These are phyloP conservation scores for Xylariaceae sp. DNA, from an alignment of 2,329 filamentous ascomycete genomes.

Conservation along the genomic window DNA sequence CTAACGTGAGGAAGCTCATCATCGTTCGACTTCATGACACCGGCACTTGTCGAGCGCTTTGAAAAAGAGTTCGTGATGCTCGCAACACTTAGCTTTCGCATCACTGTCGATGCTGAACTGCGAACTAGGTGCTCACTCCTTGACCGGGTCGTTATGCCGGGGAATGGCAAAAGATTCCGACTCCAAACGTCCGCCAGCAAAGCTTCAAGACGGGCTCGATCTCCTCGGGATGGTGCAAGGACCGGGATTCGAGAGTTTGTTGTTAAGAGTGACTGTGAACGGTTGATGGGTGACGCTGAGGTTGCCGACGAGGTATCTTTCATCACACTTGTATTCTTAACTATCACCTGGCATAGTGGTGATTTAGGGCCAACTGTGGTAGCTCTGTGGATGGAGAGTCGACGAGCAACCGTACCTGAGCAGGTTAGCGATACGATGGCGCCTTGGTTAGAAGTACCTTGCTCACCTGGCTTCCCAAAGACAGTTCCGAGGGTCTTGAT, in stretches of 20 bases:
- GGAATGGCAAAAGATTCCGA: slow-evolving; percentile 76
- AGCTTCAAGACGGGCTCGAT: slow-evolving; percentile 76
- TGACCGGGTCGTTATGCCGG: slow-evolving; percentile 71
- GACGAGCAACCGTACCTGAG: slow-evolving; percentile 63
- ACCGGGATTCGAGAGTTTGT: slow-evolving; percentile 67
- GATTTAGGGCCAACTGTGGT: slow-evolving; percentile 72
- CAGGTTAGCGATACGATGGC: slow-evolving; percentile 5
- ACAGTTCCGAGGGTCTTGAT: slow-evolving; percentile 75
- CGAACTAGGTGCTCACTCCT: slow-evolving; percentile 73
- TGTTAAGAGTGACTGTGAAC: slow-evolving; percentile 80
- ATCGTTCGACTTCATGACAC: slow-evolving; percentile 38
- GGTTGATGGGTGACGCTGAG: slow-evolving; percentile 61
- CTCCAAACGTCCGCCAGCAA: slow-evolving; percentile 82
- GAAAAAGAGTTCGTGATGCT: slow-evolving; percentile 78
- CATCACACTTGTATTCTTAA: slow-evolving; percentile 79
- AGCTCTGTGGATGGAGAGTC: slow-evolving; percentile 78
- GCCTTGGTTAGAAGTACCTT: neutral
- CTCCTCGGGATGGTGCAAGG: slow-evolving; percentile 72
- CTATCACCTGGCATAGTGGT: slow-evolving; percentile 73
- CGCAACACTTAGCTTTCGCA: slow-evolving; percentile 83
- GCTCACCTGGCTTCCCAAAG: slow-evolving; percentile 70
- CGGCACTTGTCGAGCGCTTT: slow-evolving; percentile 66
- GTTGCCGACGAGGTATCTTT: slow-evolving; percentile 55
- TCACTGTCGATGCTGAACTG: slow-evolving; percentile 81
- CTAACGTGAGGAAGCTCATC: slow-evolving; percentile 29